Evolutionary conservation across 2,329 filamentous ascomycete genomes (phyloP).

Genomic region (Apiospora arundinis): DNA sequence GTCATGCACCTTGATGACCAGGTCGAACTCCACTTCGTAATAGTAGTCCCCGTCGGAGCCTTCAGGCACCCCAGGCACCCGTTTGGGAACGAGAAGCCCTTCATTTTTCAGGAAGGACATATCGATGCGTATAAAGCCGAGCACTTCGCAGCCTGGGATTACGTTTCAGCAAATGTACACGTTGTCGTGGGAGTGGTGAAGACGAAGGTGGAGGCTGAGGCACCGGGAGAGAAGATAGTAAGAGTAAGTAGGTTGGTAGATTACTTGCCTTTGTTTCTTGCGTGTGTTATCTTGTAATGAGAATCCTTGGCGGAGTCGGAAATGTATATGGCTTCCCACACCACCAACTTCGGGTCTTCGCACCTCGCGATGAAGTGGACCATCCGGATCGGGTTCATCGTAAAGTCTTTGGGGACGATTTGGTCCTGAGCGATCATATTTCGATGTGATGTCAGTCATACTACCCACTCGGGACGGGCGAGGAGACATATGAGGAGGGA

Average conservation of each 20-base stretch:
- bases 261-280: not conserved
- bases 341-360: not conserved
- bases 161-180: not conserved
- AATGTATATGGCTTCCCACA: not conserved
- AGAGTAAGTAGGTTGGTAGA: too few species aligned
- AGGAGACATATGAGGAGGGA: too few species aligned
- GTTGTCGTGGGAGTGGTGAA: too few species aligned
- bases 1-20: not conserved
- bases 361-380: not conserved
- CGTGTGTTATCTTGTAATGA: not conserved
- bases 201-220: too few species aligned
- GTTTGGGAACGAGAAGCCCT: not conserved
- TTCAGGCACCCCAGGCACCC: not conserved
- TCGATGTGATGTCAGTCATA: too few species aligned
- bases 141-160: not conserved
- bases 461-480: too few species aligned
- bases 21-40: not conserved
- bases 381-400: not conserved
- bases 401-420: not conserved
- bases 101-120: not conserved
- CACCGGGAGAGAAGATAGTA: too few species aligned
- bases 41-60: not conserved
- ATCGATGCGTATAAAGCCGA: not conserved
- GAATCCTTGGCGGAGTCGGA: not conserved
- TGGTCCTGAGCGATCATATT: not conserved